Evolutionary conservation across 345 rosid species (phyloP).

Genomic region (Cardamine resedifolia): DNA sequence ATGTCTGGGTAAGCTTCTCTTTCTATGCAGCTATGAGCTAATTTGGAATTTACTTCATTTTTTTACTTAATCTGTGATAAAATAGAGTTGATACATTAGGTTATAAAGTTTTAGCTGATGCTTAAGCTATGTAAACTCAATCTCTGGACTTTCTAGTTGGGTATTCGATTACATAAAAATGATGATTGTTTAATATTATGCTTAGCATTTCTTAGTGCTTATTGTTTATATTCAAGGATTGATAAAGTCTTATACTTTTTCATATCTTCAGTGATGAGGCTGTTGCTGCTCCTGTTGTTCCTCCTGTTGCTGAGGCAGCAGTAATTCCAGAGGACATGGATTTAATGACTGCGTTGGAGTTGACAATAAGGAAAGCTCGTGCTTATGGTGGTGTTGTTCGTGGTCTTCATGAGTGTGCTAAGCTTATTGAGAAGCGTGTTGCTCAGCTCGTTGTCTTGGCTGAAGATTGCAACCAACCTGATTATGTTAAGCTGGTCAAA

Average conservation of each 20-base stretch:
- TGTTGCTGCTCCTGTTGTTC: conserved; percentile 48
- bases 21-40: not conserved
- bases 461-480: conserved; percentile 85
- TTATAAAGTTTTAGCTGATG: not conserved
- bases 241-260: not conserved
- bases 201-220: not conserved
- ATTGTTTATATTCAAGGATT: not conserved
- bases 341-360: conserved; percentile 64
- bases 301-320: conserved; percentile 46
- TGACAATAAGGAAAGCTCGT: conserved; percentile 70
- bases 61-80: not conserved
- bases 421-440: conserved; percentile 72
- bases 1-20: conserved; percentile 40
- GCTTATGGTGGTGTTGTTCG: conserved; percentile 71
- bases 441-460: conserved; percentile 79
- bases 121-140: not conserved
- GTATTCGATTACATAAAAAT: not conserved
- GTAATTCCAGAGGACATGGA: conserved; percentile 70
- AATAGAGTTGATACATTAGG: not conserved
- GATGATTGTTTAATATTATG: not conserved
- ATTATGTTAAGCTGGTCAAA: conserved; percentile 69
- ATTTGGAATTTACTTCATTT: not conserved
- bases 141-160: not conserved
- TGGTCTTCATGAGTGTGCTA: conserved; percentile 78
- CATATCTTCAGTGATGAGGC: conserved; percentile 55